These are phyloP conservation scores for Beta vulgaris DNA, from an alignment of 148 eudicot species.

Conservation along the genomic window DNA sequence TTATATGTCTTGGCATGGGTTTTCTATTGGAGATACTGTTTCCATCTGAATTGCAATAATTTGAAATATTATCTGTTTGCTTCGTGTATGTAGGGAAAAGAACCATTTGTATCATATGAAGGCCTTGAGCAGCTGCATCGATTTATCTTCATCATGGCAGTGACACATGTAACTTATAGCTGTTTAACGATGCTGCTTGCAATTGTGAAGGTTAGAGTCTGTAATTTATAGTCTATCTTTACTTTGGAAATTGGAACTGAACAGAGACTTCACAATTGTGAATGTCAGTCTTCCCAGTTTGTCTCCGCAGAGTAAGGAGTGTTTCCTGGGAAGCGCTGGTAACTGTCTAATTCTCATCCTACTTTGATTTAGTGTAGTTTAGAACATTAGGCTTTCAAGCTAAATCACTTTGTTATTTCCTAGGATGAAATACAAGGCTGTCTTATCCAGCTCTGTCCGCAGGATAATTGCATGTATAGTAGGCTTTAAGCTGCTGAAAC, in stretches of 20 bases:
- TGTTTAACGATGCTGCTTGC: constrained; percentile 98
- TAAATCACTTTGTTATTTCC: neutral
- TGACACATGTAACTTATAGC: constrained; percentile 95
- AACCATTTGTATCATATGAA: constrained; percentile 91
- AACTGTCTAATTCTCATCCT: neutral
- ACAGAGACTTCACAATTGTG: neutral
- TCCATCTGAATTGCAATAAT: neutral
- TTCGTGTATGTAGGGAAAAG: constrained; percentile 56
- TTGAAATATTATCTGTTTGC: constrained; percentile 3
- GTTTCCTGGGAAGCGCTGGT: neutral
- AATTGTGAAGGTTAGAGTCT: constrained; percentile 68
- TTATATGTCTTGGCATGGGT: neutral
- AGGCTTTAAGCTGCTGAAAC: neutral
- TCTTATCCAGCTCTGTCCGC: neutral
- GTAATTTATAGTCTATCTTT: neutral
- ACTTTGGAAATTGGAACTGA: neutral
- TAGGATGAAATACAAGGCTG: neutral
- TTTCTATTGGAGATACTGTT: neutral
- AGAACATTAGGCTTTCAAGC: neutral
- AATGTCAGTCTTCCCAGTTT: neutral
- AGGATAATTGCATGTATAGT: neutral
- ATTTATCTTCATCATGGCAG: constrained; percentile 97
- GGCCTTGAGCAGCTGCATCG: constrained; percentile 98
- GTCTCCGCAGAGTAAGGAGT: neutral
- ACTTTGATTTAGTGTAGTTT: neutral